Evolutionary conservation across 768 basidiomycete genomes (phyloP).

Genomic region (Boletus huronensis): DNA sequence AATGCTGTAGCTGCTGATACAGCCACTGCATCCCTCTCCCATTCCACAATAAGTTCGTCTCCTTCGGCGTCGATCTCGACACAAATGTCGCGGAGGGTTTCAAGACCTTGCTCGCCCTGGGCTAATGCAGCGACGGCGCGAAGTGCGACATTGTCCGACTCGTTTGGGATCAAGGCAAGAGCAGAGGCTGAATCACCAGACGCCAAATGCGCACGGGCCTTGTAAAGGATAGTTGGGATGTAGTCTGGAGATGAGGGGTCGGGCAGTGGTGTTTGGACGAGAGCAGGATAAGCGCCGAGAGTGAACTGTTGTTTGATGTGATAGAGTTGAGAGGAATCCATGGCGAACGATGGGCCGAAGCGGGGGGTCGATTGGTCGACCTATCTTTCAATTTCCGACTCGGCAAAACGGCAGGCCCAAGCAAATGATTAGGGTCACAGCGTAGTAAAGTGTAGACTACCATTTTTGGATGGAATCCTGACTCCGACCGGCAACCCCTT

Average conservation of each 20-base stretch:
- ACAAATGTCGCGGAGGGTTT: conserved; percentile 79
- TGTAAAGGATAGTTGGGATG: conserved; percentile 63
- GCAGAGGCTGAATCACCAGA: conserved; percentile 57
- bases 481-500: too few relatives aligned
- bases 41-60: conserved; percentile 61
- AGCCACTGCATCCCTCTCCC: conserved; percentile 69
- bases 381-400: too few relatives aligned
- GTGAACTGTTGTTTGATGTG: conserved; percentile 74
- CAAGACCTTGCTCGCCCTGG: conserved; percentile 58
- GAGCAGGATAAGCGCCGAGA: conserved; percentile 69
- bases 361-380: too few relatives aligned
- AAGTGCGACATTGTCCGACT: conserved; percentile 61
- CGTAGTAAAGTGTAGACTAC: too few relatives aligned
- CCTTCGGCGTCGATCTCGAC: conserved; percentile 79
- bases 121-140: conserved; percentile 74
- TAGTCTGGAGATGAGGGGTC: conserved; percentile 63
- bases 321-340: conserved; percentile 64
- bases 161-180: conserved; percentile 51
- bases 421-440: too few relatives aligned
- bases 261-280: conserved; percentile 54
- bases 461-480: too few relatives aligned
- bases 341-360: too few relatives aligned
- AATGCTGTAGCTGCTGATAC: conserved; percentile 89
- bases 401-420: too few relatives aligned
- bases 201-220: conserved; percentile 75